A percentile compares a stretch with the other conserved stretches of the same genome.
Evolutionary conservation across 2,329 filamentous ascomycete genomes (phyloP).

Genomic region (Aspergillus fumigatiaffinis): DNA sequence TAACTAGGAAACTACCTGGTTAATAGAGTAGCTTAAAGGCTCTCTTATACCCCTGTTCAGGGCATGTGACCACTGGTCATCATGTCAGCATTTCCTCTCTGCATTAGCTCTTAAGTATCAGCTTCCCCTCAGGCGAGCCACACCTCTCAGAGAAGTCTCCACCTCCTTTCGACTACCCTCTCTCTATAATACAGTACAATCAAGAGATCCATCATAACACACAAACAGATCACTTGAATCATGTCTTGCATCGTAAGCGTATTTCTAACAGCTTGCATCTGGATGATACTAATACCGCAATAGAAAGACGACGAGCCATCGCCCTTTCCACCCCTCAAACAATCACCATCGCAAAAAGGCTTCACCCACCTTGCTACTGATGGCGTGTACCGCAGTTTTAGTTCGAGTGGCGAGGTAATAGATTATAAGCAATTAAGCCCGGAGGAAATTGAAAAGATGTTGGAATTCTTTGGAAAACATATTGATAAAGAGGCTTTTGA

Average conservation of each 20-base stretch:
- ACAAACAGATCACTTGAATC: slow-evolving; percentile 1
- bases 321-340: slow-evolving; percentile 1
- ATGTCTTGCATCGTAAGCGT: slow-evolving; percentile 1
- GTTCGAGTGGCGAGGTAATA: slow-evolving; percentile 1
- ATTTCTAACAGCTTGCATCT: slow-evolving; percentile 1
- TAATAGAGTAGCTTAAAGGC: slow-evolving; percentile 4
- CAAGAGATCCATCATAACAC: slow-evolving; percentile 1
- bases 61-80: slow-evolving; percentile 1
- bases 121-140: background rate
- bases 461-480: slow-evolving; percentile 2
- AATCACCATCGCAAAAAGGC: background rate
- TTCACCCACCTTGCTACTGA: slow-evolving; percentile 5
- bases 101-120: slow-evolving; percentile 1
- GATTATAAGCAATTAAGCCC: slow-evolving; percentile 6
- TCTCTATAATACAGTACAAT: slow-evolving; percentile 1
- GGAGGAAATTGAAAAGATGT: background rate
- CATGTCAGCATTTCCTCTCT: background rate
- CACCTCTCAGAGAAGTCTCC: background rate
- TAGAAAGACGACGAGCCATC: background rate
- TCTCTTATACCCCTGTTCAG: slow-evolving; percentile 3
- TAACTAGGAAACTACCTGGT: no score
- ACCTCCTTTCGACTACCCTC: background rate
- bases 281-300: background rate
- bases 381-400: slow-evolving; percentile 4
- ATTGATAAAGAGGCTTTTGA: background rate